These are phyloP conservation scores for Magnolia changhungtana DNA, from an alignment of 164 flowering plant species.

Conservation along the genomic window DNA sequence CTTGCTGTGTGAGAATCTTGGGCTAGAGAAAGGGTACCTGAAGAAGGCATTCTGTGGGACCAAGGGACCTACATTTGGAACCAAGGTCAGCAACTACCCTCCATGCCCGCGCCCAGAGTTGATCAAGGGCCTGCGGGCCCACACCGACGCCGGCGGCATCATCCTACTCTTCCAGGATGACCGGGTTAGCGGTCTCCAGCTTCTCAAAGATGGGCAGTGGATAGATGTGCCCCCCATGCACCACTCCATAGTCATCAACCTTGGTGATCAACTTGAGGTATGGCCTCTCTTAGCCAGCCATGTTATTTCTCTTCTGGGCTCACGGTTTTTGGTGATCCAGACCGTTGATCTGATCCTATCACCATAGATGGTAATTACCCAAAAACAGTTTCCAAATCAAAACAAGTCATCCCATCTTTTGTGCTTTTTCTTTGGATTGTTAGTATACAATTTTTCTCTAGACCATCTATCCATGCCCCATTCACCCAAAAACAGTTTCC, in stretches of 20 bases:
- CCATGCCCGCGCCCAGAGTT: conserved; percentile 83
- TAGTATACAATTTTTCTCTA: too few relatives aligned
- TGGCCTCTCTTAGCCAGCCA: neutral
- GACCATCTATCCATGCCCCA: too few relatives aligned
- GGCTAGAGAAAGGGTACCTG: conserved; percentile 73
- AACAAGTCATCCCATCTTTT: neutral
- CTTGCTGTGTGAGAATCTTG: conserved; percentile 83
- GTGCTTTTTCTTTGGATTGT: too few relatives aligned
- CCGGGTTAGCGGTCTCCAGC: conserved; percentile 83
- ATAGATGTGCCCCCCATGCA: conserved; percentile 87
- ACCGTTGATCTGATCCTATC: neutral
- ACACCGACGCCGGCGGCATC: conserved; percentile 94
- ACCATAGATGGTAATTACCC: neutral
- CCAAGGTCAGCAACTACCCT: conserved; percentile 91
- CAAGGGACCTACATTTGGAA: conserved; percentile 82
- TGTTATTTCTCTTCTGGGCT: neutral
- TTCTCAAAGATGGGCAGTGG: conserved; percentile 82
- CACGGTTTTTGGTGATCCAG: neutral
- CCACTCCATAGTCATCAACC: conserved; percentile 87
- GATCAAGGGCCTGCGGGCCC: conserved; percentile 88
- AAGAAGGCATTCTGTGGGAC: conserved; percentile 70
- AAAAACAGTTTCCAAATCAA: neutral
- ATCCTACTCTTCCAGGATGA: conserved; percentile 86
- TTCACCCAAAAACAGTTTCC: too few relatives aligned
- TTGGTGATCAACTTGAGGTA: conserved; percentile 96